Base-by-base conservation (phyloP, 108 stramenopile genomes). In the Licmophora abbreviata region DNA sequence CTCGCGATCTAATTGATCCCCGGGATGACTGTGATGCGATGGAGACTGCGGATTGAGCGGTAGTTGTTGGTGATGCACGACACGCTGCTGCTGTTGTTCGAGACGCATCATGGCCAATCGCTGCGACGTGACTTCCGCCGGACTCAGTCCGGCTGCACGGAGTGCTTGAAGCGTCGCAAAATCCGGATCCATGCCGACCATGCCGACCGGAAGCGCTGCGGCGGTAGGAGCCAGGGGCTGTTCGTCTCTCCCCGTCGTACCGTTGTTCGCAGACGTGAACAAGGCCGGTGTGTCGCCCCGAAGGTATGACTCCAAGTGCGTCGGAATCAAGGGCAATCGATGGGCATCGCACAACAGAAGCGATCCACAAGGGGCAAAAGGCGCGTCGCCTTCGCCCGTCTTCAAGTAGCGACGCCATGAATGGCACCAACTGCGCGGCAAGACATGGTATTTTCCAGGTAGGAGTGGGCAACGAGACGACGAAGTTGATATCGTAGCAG, bases 401-500 rank as follows among this genome's bases (percentile, higher is more conserved):
- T 86, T 90, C 37, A 90, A 77, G 51, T 86, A 90, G 24, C 69
- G 77, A 10, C 88, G 74, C 80, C 84, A 90, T 44, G 65, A 60
- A 45, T 85, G 77, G 35, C 81, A 84, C 88, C 88, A 90, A 3
- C 77, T 61, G 18, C 80, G 61, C 6, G 88, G 88, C 8, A 90
- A 28, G 1, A 80, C 76, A 36, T 72, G 70, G 49, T 90, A 90
- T 7, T 64, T 69, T 4, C 81, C 88, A 40, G 69, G 58, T 17
- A 51, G 41, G 47, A 89, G 57, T 6, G 88, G 88, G 50, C 88
- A 83, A 17, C 14, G 18, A 25, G 44, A 14, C 6, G 24, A 4
- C 3, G 23, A 7, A 3, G 23, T 25, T 21, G 3, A 3, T 3
- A 14, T 44, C 3, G 9, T 46, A n/a, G 44, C 23, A 15, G 43